phyloP scores from a whole-genome alignment of 2,329 filamentous ascomycete genomes.

The Aspergillus sergii region DNA sequence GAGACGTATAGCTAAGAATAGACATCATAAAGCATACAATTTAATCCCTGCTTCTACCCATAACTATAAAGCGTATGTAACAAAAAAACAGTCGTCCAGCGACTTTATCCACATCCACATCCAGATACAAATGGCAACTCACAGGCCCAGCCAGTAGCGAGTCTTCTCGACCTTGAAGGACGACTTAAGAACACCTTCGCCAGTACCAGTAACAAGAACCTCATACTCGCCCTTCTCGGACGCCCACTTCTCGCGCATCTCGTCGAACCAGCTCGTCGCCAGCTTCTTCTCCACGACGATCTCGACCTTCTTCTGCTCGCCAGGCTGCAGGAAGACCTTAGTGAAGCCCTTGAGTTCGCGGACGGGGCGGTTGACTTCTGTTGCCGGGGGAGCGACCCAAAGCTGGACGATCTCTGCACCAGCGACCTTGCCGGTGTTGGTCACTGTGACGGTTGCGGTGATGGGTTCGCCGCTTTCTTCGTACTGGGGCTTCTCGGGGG shows the following conservation, averaged over 20 bases:
- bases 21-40: not conserved
- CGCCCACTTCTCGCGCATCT: constrained; percentile 66
- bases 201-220: constrained; percentile 63
- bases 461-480: constrained; percentile 48
- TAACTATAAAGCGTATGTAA: not conserved
- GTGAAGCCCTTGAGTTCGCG: constrained; percentile 68
- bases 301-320: constrained; percentile 60
- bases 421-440: constrained; percentile 56
- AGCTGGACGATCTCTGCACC: constrained; percentile 60
- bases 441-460: constrained; percentile 49
- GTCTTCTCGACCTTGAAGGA: constrained; percentile 63
- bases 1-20: too few species aligned
- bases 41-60: not conserved
- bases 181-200: constrained; percentile 52
- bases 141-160: constrained; percentile 69
- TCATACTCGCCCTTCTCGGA: constrained; percentile 67
- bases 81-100: not conserved
- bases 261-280: constrained; percentile 70
- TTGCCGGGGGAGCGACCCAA: constrained; percentile 51
- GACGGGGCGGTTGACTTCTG: constrained; percentile 56
- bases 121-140: constrained; percentile 4
- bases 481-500: constrained; percentile 38
- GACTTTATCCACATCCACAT: not conserved
- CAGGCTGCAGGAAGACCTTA: constrained; percentile 65
- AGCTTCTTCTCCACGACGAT: constrained; percentile 65